Percentiles rank a stretch among this genome's conserved stretches.
phyloP scores from a whole-genome alignment of 331 rosid species.

The Arachis monticola region DNA sequence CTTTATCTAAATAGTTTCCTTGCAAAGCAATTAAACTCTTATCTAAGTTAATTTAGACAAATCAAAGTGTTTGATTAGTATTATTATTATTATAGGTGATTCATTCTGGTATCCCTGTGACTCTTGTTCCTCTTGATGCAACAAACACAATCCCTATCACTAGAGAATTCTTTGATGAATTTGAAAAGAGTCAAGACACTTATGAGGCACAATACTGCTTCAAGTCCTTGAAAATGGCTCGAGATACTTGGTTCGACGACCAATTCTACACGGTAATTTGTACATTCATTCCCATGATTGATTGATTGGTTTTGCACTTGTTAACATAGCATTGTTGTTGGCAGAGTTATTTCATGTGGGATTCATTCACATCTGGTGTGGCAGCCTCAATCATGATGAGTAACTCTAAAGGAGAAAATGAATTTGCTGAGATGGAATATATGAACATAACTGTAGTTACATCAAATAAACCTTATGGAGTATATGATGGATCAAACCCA shows the following conservation, averaged over 20 bases:
- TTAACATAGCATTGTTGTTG: slow-evolving; percentile 22
- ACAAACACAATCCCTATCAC: slow-evolving; percentile 84
- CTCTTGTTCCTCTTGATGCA: slow-evolving; percentile 90
- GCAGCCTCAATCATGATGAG: slow-evolving; percentile 87
- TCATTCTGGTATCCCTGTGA: slow-evolving; percentile 88
- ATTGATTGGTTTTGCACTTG: not conserved
- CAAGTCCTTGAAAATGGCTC: slow-evolving; percentile 80
- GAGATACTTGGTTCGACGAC: slow-evolving; percentile 69
- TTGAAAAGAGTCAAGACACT: slow-evolving; percentile 72
- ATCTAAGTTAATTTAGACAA: not conserved
- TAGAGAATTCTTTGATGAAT: slow-evolving; percentile 60
- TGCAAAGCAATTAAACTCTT: no score
- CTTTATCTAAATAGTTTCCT: not conserved
- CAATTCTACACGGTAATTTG: slow-evolving; percentile 65
- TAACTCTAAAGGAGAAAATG: slow-evolving; percentile 70
- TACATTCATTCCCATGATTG: not conserved
- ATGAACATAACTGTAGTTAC: slow-evolving; percentile 85
- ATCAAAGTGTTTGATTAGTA: not conserved
- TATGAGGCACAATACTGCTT: slow-evolving; percentile 84
- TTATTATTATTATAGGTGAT: slow-evolving; percentile 61
- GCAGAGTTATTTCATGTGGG: slow-evolving; percentile 97
- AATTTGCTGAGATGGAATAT: slow-evolving; percentile 82
- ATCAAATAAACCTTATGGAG: slow-evolving; percentile 82
- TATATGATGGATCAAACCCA: slow-evolving; percentile 82
- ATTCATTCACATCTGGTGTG: slow-evolving; percentile 79